Base-by-base conservation (phyloP, 1,284 basidiomycete species). In the Cerioporus squamosus region DNA sequence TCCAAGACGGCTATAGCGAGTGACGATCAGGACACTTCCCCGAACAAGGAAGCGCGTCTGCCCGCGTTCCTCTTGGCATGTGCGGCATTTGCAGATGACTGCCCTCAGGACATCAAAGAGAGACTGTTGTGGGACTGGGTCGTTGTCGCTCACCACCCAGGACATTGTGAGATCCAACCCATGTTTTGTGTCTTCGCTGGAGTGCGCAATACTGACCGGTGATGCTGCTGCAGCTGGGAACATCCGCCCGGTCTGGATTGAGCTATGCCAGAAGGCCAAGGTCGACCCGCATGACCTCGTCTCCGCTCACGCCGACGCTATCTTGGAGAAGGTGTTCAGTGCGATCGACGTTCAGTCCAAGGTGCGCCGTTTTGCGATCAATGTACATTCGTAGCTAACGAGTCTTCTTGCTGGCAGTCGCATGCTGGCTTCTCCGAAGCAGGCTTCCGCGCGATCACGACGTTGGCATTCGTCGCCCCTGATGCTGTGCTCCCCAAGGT, bases 381-480 rank as follows among this genome's bases (percentile, higher is more conserved):
- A 10, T 47, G 14, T 22, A 17, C 26, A 15, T 8, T 20, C 9
- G 8, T 36, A 12, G 10, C 31, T 18, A 20, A 31, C 12, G 18
- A 29, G 23, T 10, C 12, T 17, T 23, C 6, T 2, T 33, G 18
- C n/a, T 39, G 33, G 5, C 18, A 64, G 62, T 50, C 57, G 8
- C 33, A 45, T 18, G 26, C 62, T 45, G 81, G 81, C 2, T 84
- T 88, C 51, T 69, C 78, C 2, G 79, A 86, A 51, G 93, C 94
- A 2, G 85, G 87, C 31, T 91, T 90, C 69, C 79, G 81, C n/a
- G 86, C 94, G 5, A 77, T 91, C 15, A 85, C 86, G 5, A 94
- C 93, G 0, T 70, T 97, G 26, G 81, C 86, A 0, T 95, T 97
- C 65, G 84, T 97, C 18, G 84, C 89, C 1, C 91, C 95, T 0